These are phyloP conservation scores for Schwanniomyces polymorphus DNA, from an alignment of 805 yeast species.

Conservation along the genomic window DNA sequence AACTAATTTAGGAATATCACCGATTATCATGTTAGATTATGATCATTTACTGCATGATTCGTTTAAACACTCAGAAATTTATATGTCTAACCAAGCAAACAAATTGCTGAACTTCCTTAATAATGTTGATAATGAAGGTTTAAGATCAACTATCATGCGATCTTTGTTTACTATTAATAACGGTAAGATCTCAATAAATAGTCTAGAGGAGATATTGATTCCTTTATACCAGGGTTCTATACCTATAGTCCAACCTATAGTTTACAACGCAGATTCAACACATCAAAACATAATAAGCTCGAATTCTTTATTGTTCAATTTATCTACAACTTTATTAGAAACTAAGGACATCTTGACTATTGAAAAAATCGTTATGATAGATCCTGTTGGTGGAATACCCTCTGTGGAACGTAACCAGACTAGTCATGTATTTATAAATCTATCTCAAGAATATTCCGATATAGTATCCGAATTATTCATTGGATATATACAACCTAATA, in stretches of 20 bases:
- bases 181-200: constrained; percentile 14
- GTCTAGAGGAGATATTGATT: constrained; percentile 32
- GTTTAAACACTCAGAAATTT: constrained; percentile 31
- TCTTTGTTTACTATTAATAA: constrained; percentile 20
- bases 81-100: constrained; percentile 31
- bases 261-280: constrained; percentile 31
- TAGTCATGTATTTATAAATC: constrained; percentile 83
- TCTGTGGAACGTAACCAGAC: constrained; percentile 77
- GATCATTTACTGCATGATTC: constrained; percentile 22
- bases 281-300: constrained; percentile 24
- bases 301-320: constrained; percentile 22
- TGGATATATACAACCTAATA: constrained; percentile 49
- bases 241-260: constrained; percentile 68
- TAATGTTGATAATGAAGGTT: constrained; percentile 18
- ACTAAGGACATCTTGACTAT: constrained; percentile 46
- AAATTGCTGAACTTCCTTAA: constrained; percentile 24
- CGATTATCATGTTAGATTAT: constrained; percentile 63
- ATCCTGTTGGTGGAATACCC: constrained; percentile 88
- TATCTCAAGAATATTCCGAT: constrained; percentile 75
- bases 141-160: constrained; percentile 25
- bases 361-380: constrained; percentile 81
- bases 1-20: constrained; percentile 68
- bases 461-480: constrained; percentile 63
- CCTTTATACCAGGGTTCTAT: constrained; percentile 47
- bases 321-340: constrained; percentile 25